phyloP scores from a whole-genome alignment of 208 protist genomes.

The Herpetomonas samuelpessoai region DNA sequence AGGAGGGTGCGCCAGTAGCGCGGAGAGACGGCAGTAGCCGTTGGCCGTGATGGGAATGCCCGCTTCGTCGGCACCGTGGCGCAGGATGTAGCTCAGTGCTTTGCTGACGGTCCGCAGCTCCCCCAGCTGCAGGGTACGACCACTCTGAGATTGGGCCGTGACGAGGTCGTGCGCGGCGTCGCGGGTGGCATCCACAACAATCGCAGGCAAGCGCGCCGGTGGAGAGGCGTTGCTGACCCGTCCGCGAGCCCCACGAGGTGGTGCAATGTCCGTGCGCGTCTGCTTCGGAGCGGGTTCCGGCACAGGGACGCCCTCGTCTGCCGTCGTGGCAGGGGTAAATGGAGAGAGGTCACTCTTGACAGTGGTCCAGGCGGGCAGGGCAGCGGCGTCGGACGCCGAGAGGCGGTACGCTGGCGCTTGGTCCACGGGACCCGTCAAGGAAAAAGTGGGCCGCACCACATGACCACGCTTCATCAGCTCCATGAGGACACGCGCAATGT shows the following conservation, averaged over 20 bases:
- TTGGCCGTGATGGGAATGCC: slow-evolving; percentile 49
- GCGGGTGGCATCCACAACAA: slow-evolving; percentile 19
- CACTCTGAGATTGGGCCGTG: not conserved
- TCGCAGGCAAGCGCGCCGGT: not conserved
- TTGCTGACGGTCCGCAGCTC: slow-evolving; percentile 41
- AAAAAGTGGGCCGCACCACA: slow-evolving; percentile 30
- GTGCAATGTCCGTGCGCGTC: not conserved
- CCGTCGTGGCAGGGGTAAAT: not conserved
- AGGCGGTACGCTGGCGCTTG: not conserved
- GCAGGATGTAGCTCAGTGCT: slow-evolving; percentile 60
- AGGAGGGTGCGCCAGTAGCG: slow-evolving; percentile 32
- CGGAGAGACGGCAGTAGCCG: slow-evolving; percentile 58
- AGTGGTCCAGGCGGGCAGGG: slow-evolving; percentile 2
- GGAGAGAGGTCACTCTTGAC: slow-evolving; percentile 11
- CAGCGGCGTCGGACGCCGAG: not conserved
- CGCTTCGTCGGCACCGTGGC: slow-evolving; percentile 61
- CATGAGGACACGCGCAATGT: slow-evolving; percentile 82
- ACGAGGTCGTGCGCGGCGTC: slow-evolving; percentile 36
- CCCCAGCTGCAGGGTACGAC: not conserved
- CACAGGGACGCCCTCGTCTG: not conserved
- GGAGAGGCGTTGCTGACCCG: not conserved
- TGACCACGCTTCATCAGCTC: slow-evolving; percentile 42
- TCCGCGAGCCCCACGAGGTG: not conserved
- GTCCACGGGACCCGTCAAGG: not conserved
- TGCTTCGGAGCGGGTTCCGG: not conserved